Percentiles rank a stretch among this genome's conserved stretches.
Conservation (phyloP, 202 grass and related monocot species). For the Dendrocalamus latiflorus region DNA sequence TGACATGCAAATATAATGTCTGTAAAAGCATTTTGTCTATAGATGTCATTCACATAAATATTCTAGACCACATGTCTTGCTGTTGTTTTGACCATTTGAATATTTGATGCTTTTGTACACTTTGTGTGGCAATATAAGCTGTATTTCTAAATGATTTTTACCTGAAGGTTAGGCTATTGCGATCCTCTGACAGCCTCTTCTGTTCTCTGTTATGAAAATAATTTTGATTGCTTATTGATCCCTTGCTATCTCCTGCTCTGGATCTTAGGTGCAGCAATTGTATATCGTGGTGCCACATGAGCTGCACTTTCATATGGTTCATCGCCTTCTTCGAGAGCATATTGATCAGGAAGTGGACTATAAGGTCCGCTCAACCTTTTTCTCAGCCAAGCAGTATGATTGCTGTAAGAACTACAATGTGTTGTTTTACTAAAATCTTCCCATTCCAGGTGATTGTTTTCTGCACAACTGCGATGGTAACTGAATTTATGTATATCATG, state of each 20-base stretch:
- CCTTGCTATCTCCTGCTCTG: conserved; percentile 1
- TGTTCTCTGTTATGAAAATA: background rate
- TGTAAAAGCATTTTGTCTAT: background rate
- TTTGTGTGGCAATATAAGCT: background rate
- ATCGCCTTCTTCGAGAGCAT: conserved; percentile 72
- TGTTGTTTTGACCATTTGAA: background rate
- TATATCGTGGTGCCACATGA: conserved; percentile 68
- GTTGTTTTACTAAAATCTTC: conserved; percentile 1
- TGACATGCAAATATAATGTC: background rate
- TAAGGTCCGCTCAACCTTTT: conserved; percentile 46
- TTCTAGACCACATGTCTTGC: background rate
- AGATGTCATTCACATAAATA: background rate
- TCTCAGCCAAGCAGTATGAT: background rate
- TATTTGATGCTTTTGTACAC: background rate
- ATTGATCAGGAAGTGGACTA: conserved; percentile 76
- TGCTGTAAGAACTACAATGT: background rate
- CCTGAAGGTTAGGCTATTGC: background rate
- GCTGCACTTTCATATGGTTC: conserved; percentile 81
- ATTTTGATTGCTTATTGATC: background rate
- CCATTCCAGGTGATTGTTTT: conserved; percentile 72
- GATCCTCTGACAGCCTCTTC: background rate
- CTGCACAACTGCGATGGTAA: conserved; percentile 85
- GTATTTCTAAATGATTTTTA: background rate
- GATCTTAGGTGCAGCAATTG: conserved; percentile 65
- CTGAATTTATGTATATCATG: conserved; percentile 85